Evolutionary conservation across 2,329 filamentous ascomycete species (phyloP), one percentile per base, ranked within the genome.

Genomic region (Colletotrichum brevisporum): DNA sequence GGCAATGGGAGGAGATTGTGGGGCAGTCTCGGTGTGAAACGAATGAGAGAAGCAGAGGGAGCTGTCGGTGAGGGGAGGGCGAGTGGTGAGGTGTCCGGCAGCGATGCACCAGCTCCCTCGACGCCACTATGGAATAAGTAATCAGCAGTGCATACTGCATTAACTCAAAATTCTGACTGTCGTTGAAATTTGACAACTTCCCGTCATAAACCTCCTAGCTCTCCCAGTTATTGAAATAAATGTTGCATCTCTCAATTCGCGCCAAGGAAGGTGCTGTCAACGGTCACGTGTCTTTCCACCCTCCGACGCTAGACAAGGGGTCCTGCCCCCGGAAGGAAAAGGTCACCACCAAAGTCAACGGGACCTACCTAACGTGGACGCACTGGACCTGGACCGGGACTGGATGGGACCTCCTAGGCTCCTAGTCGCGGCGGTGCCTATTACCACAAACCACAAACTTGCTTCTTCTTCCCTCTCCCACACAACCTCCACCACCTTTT

Each of bases 381-480:
- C 31, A 36, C 31, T 36, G 31, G 31, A 36, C 31, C 31, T 6
- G 31, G 31, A 36, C 31, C 10, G 31, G 31, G 10, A 10, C 8
- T 36, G 31, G 31, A 8, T 36, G 31, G 31, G 9, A 10, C 31
- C 31, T 36, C n/a, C 18, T 24, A 9, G 47, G n/a, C 18, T n/a
- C 52, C 43, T 12, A 31, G 21, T 58, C 39, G 68, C 45, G 45
- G 18, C 45, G 18, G 16, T 18, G 16, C 18, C 39, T 57, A n/a
- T n/a, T n/a, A 24, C 21, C 21, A 24, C 21, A 24, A 24, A 60
- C 63, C 27, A 67, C 53, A 70, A 68, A 70, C 67, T 70, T 70
- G 67, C 64, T 68, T 68, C 63, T 69, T 69, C 56, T 55, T 55
- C 53, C 47, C 53, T 53, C 64, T 65, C 54, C 61, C 66, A 69